phyloP scores from a whole-genome alignment of 768 basidiomycete species.

The Suillus cothurnatus region DNA sequence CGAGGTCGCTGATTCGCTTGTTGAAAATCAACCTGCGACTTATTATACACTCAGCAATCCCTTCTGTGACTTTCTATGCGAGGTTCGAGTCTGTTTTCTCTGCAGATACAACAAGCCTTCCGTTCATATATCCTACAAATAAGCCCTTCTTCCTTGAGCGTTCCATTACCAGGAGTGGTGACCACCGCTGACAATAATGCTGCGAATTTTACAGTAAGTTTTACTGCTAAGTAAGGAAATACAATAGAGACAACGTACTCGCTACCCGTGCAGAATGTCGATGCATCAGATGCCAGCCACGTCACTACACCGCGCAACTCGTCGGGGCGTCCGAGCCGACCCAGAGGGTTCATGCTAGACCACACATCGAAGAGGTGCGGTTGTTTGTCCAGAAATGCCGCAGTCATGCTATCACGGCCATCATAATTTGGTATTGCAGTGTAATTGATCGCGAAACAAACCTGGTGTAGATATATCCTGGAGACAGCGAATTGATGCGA shows the following conservation, averaged over 20 bases:
- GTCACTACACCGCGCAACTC: constrained; percentile 71
- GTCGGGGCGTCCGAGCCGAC: constrained; percentile 69
- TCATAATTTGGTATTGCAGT: not conserved
- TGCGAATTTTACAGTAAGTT: constrained; percentile 4
- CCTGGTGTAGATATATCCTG: constrained; percentile 76
- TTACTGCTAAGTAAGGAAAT: not conserved
- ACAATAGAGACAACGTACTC: constrained; percentile 51
- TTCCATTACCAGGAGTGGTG: constrained; percentile 32
- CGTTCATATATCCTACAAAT: not conserved
- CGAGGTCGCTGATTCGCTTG: too few relatives aligned
- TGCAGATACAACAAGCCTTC: not conserved
- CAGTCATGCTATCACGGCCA: constrained; percentile 60
- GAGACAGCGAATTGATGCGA: constrained; percentile 75
- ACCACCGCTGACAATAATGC: constrained; percentile 34
- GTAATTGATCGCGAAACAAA: constrained; percentile 27
- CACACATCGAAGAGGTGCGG: constrained; percentile 66
- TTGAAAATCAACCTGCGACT: too few relatives aligned
- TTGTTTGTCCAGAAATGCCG: constrained; percentile 64
- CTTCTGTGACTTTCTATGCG: not conserved
- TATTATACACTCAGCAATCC: too few relatives aligned
- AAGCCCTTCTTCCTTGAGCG: not conserved
- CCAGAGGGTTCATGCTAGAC: constrained; percentile 70
- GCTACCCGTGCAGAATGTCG: constrained; percentile 80
- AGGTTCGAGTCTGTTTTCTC: not conserved
- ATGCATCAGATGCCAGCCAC: constrained; percentile 77